Percentiles rank a stretch among this genome's conserved stretches.
These are phyloP conservation scores for Cordyceps tenuipes DNA, from an alignment of 2,329 filamentous ascomycete genomes.

Conservation along the genomic window DNA sequence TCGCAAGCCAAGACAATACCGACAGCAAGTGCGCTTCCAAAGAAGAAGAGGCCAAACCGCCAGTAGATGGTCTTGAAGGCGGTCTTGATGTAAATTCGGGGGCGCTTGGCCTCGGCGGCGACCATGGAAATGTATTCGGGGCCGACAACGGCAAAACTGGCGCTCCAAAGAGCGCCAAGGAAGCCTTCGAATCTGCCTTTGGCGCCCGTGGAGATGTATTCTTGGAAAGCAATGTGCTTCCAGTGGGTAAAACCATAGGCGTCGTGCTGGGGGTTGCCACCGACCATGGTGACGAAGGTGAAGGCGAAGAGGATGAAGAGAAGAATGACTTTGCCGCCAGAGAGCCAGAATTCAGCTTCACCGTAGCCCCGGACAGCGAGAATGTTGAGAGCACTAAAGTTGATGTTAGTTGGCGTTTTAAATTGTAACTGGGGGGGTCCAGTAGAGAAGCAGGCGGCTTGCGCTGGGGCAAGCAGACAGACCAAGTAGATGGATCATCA, in stretches of 20 bases:
- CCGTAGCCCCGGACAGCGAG: conserved; percentile 59
- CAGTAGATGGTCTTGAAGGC: conserved; percentile 69
- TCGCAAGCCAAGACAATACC: conserved; percentile 60
- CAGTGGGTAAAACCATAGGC: conserved; percentile 64
- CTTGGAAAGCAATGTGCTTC: conserved; percentile 38
- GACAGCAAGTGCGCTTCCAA: conserved; percentile 57
- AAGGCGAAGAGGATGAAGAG: conserved; percentile 61
- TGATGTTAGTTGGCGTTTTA: background rate
- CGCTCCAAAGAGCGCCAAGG: conserved; percentile 56
- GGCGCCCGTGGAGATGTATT: conserved; percentile 48
- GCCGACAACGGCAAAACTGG: conserved; percentile 55
- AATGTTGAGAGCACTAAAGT: conserved; percentile 47
- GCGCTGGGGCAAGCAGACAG: too few species aligned
- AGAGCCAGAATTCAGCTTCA: conserved; percentile 64
- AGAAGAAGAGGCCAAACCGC: conserved; percentile 62
- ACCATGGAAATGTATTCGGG: conserved; percentile 63
- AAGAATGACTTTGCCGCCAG: conserved; percentile 55
- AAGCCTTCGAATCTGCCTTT: conserved; percentile 65
- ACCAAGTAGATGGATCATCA: background rate
- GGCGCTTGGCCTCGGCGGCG: conserved; percentile 60
- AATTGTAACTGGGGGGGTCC: background rate
- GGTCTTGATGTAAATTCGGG: conserved; percentile 53
- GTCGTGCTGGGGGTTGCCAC: conserved; percentile 63
- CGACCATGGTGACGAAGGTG: conserved; percentile 74
- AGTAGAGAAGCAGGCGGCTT: too few species aligned